These are phyloP conservation scores for Delonix regia DNA, from an alignment of 306 rosid species.

Conservation along the genomic window DNA sequence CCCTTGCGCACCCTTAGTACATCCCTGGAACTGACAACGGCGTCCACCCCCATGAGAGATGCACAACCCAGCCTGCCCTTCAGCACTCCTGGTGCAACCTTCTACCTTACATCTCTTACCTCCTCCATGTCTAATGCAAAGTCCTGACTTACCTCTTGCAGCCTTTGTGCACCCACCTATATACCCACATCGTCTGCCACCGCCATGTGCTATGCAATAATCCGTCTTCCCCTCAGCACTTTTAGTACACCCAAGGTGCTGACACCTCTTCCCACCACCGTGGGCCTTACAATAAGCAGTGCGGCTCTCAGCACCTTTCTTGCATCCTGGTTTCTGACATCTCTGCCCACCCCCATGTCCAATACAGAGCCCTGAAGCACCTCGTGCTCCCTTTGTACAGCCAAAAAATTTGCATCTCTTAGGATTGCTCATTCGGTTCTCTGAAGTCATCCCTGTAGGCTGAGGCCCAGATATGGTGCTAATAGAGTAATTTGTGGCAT, in stretches of 20 bases:
- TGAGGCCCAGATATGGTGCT: constrained; percentile 48
- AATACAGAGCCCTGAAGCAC: constrained; percentile 93
- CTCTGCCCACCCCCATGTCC: constrained; percentile 99
- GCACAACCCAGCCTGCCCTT: constrained; percentile 96
- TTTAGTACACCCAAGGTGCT: constrained; percentile 90
- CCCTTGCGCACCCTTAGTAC: constrained; percentile 95
- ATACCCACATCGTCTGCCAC: constrained; percentile 86
- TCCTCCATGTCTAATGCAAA: constrained; percentile 97
- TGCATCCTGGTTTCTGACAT: constrained; percentile 96
- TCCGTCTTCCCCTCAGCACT: constrained; percentile 99
- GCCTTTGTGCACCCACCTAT: constrained; percentile 82
- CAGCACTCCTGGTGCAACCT: constrained; percentile 92
- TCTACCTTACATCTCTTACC: constrained; percentile 88
- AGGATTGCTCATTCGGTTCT: constrained; percentile 44
- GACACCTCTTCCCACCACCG: constrained; percentile 98
- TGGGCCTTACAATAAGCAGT: constrained; percentile 98
- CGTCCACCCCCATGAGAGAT: constrained; percentile 99
- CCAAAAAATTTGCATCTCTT: constrained; percentile 64
- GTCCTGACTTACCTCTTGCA: constrained; percentile 96
- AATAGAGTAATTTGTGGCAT: constrained; percentile 45
- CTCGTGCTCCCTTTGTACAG: constrained; percentile 71
- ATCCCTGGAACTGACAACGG: constrained; percentile 70
- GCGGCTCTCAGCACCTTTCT: constrained; percentile 97
- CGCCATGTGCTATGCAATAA: constrained; percentile 95
- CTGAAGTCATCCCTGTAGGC: constrained; percentile 46